Evolutionary conservation across 345 rosid species (phyloP), one percentile per base, ranked within the genome.

Genomic region (Populus alba): DNA sequence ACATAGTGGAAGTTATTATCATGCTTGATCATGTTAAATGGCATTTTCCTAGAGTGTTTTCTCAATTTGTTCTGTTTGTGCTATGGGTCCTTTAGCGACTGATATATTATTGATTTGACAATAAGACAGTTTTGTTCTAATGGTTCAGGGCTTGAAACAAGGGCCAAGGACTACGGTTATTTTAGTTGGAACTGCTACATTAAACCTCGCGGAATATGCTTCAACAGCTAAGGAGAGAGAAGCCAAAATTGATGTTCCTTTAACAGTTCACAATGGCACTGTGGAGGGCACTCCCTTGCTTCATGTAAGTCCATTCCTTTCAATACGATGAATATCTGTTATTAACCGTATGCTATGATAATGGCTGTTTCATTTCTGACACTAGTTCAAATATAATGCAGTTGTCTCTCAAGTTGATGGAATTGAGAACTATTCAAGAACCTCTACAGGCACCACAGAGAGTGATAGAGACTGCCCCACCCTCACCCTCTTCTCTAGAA

Each of bases 161-260:
- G 91, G 89, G 72, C 81, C 81, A 23, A 88, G 85, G 85, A 84
- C 53, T 78, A 92, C 86, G 82, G 84, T 83, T 67, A 81, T 88
- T 37, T 67, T 87, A 31, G 79, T 90, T 79, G 97, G 97, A 78
- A 82, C 89, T 11, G 87, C 88, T 5, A 75, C 75, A 0, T 59
- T 92, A 79, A 91, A 94, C 79, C 87, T 94, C 6, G 91, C 94
- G 18, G 94, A 94, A 49, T 91, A 83, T 77, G 94, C 91, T 25
- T 79, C 90, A 78, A 69, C 74, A 7, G 83, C 87, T 38, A 88
- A 83, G 73, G 81, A 89, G 78, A 83, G 83, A 74, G 88, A 89
- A 43, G 83, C 89, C 23, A 92, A 89, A 70, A 15, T 92, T 18
- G 86, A 53, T 74, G 59, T 91, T 68, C 94, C 96, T 76, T 86